Evolutionary conservation across 495 filamentous ascomycete species (phyloP), one percentile per base, ranked within the genome.

Genomic region (Xylaria nigripes): DNA sequence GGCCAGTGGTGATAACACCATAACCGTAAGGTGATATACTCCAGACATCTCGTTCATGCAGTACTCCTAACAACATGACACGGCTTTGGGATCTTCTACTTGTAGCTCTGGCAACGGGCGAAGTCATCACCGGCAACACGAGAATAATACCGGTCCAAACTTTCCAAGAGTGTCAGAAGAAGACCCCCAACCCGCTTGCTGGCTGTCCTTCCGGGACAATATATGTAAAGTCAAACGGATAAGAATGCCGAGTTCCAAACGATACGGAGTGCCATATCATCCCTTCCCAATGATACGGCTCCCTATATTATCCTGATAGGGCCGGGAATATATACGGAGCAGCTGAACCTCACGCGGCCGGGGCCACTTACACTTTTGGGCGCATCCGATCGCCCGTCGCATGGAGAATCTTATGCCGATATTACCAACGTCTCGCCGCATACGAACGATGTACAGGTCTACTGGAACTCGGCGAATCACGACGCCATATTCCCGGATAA

Each of bases 311-410:
- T 83, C 60, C 72, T 83, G 32, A 75, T 83, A 54, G 69, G 73
- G 1, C 68, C 74, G 6, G 80, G 81, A 13, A 67, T 67, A 47
- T 84, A 84, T 60, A 75, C 69, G 12, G 81, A 83, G 57, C 80
- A 83, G 65, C 59, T 83, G 41, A 84, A 83, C 59, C 68, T 82
- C 52, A 83, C 80, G 30, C 78, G 81, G 16, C 61, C 74, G 16
- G 79, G 76, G 0, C 78, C 81, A 4, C 63, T 81, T 21, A 78
- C 74, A 27, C 69, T 83, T 25, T 70, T 82, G 4, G 80, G 79
- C 48, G 70, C 80, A 60, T 81, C 79, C 6, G 24, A 72, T 5
- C 66, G 57, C 12, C 61, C 70, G 41, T 68, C 70, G 10, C 61
- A 63, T 12, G 57, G 70, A 51, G 78, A 80, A 61, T 61, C 64